Evolutionary conservation across 2,329 filamentous ascomycete genomes (phyloP).

Genomic region (Byssoonygena ceratinophila): DNA sequence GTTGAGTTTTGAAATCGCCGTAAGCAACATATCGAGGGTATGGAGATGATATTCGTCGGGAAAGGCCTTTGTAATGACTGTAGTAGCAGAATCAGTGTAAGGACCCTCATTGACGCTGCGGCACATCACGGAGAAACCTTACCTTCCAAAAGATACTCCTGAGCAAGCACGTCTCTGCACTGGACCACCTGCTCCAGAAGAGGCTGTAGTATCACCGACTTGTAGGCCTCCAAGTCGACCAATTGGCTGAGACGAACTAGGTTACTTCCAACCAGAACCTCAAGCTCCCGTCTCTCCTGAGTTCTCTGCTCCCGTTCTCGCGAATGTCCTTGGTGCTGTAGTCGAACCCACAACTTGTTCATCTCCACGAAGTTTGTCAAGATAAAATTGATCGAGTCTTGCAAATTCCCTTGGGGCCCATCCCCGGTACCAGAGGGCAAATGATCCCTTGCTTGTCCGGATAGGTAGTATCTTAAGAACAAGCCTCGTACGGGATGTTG

Average conservation of each 20-base stretch:
- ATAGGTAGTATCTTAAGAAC: slow-evolving; percentile 92
- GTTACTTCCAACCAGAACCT: slow-evolving; percentile 92
- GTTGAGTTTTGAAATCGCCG: slow-evolving; percentile 82
- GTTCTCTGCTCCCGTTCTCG: slow-evolving; percentile 86
- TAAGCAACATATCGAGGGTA: slow-evolving; percentile 88
- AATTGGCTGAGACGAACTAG: slow-evolving; percentile 89
- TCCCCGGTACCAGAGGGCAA: slow-evolving; percentile 73
- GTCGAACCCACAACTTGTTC: slow-evolving; percentile 98
- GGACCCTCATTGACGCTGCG: neutral
- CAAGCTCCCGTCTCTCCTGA: slow-evolving; percentile 87
- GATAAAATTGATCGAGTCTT: slow-evolving; percentile 96
- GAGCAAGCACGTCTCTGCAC: slow-evolving; percentile 89
- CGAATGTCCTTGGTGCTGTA: slow-evolving; percentile 96
- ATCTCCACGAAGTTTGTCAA: slow-evolving; percentile 99
- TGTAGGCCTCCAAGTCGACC: slow-evolving; percentile 90
- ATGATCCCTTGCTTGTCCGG: slow-evolving; percentile 83
- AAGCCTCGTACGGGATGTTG: slow-evolving; percentile 93
- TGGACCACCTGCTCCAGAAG: slow-evolving; percentile 95
- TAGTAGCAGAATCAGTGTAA: slow-evolving; percentile 20
- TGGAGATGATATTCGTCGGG: slow-evolving; percentile 97
- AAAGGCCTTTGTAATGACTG: slow-evolving; percentile 95
- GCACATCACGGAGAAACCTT: slow-evolving; percentile 13
- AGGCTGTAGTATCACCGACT: slow-evolving; percentile 75
- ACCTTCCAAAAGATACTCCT: slow-evolving; percentile 90
- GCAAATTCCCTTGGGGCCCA: slow-evolving; percentile 86